Percentiles rank a stretch among this genome's conserved stretches.
Evolutionary conservation across 495 filamentous ascomycete species (phyloP).

Genomic region (Schizothecium vesticola): DNA sequence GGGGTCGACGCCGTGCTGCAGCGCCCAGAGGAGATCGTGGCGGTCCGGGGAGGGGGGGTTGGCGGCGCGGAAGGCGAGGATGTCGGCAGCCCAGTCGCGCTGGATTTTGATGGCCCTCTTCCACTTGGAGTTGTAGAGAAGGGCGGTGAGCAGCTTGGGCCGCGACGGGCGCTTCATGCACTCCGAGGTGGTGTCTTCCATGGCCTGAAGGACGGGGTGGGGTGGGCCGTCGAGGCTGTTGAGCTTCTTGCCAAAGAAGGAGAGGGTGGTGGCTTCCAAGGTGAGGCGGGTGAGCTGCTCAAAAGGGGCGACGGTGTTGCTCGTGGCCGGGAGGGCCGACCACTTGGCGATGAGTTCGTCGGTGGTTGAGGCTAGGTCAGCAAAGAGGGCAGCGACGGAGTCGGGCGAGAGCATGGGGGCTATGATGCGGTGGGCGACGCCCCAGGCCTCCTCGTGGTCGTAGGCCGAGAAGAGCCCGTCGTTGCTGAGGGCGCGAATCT

Average conservation of each 20-base stretch:
- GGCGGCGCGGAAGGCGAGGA: conserved; percentile 53
- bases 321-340: conserved; percentile 49
- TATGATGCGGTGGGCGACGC: conserved; percentile 64
- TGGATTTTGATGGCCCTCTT: conserved; percentile 49
- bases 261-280: conserved; percentile 61
- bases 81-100: conserved; percentile 48
- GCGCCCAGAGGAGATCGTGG: conserved; percentile 62
- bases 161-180: conserved; percentile 50
- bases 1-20: conserved; percentile 60
- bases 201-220: conserved; percentile 59
- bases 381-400: conserved; percentile 55
- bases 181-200: conserved; percentile 58
- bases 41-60: conserved; percentile 48
- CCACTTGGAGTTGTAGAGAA: conserved; percentile 52
- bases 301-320: conserved; percentile 48
- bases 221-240: conserved; percentile 57
- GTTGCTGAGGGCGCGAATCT: conserved; percentile 55
- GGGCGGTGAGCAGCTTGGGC: conserved; percentile 50
- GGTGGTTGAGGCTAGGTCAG: conserved; percentile 61
- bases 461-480: conserved; percentile 68
- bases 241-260: conserved; percentile 60
- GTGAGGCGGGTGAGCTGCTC: conserved; percentile 67
- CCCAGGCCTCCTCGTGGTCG: conserved; percentile 60
- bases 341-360: conserved; percentile 65
- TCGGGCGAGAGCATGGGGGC: conserved; percentile 61